Conservation (phyloP, 768 basidiomycete genomes). For the Sutorius australiensis region DNA sequence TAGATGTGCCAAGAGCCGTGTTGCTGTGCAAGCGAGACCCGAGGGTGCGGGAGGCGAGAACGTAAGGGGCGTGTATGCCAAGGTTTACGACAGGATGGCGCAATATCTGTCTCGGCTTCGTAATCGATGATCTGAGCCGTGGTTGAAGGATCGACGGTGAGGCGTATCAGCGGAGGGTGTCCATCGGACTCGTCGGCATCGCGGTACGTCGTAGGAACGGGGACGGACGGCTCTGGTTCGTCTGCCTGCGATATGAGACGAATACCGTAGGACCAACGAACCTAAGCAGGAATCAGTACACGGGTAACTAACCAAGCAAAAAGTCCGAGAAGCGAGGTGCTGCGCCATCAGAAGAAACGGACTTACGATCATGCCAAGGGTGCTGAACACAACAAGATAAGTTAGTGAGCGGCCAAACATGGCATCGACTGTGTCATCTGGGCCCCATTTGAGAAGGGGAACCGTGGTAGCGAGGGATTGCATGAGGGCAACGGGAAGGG, state of each 20-base stretch:
- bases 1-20: neutral
- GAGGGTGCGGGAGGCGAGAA: neutral
- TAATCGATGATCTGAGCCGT: conserved; percentile 9
- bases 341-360: neutral
- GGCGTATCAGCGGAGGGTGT: neutral
- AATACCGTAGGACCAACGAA: conserved; percentile 95
- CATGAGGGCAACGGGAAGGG: conserved; percentile 92
- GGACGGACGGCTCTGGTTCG: conserved; percentile 4
- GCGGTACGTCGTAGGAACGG: conserved; percentile 3
- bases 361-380: conserved; percentile 91
- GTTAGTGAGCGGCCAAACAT: conserved; percentile 91
- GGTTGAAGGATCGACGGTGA: neutral
- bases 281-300: conserved; percentile 35
- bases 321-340: neutral
- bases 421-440: conserved; percentile 74
- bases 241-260: conserved; percentile 60
- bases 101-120: neutral
- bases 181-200: conserved; percentile 5
- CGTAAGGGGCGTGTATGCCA: neutral
- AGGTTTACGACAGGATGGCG: neutral
- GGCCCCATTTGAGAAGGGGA: conserved; percentile 75
- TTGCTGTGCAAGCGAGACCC: neutral
- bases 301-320: neutral
- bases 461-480: conserved; percentile 84
- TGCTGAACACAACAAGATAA: conserved; percentile 89